Base-by-base conservation (phyloP, 139 green algal species). In the Chlorella vulgaris region DNA sequence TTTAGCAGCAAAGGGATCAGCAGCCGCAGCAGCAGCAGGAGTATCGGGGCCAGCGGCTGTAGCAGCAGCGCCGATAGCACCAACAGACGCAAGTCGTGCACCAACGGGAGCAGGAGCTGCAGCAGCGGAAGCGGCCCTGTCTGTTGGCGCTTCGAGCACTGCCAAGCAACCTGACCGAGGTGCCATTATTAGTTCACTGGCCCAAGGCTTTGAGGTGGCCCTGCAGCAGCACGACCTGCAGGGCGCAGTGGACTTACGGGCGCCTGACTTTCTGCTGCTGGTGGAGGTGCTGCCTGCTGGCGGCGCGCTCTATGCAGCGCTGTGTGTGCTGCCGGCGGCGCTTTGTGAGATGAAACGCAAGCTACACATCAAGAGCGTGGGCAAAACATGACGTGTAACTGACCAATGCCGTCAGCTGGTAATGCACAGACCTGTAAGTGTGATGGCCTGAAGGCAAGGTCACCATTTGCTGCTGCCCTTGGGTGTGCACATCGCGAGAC, bases 271-370 rank as follows among this genome's bases (percentile, higher is more conserved):
- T 65, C 65, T 83, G 50, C 39, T 83, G 28, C 15, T 83, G 35
- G 67, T 55, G 10, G 77, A 83, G 66, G 77, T 55, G 33, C 28
- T 83, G 47, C 77, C 77, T 10, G 66, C 47, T n/a, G 50, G 24
- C 0, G 77, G 77, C 21, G 35, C 15, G 4, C 73, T 79, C 29
- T 79, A 79, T 28, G 73, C 53, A 2, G 73, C 73, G 53, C 73
- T 79, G 51, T 68, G 35, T 22, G 73, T 28, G 24, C 36, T 79
- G 73, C 73, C 73, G 1, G 5, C 21, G 8, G 33, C 26, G 13
- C 33, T 82, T 42, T 82, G 76, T 26, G 33, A 51, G 24, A 21
- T 82, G 31, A 82, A 82, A 26, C 76, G 62, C 31, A 82, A 61
- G 76, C 31, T 82, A 62, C 76, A 82, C 43, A 67, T 82, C 8